Percentiles rank a stretch among this genome's conserved stretches.
These are phyloP conservation scores for Backusella tarrabulga DNA, from an alignment of 192 early-diverging fungal species.

Conservation along the genomic window DNA sequence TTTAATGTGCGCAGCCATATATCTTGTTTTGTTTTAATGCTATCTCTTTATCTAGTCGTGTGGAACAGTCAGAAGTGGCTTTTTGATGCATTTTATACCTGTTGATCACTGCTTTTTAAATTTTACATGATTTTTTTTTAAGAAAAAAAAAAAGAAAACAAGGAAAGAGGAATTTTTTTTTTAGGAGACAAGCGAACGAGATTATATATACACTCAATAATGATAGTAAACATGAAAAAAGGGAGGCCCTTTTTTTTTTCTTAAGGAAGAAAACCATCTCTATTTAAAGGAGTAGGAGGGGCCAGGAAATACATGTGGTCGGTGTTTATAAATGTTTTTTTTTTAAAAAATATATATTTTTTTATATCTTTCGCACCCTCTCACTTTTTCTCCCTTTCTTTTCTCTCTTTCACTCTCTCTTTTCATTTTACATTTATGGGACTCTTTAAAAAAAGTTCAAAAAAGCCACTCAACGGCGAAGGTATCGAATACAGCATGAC, in stretches of 20 bases:
- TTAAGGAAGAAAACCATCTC: neutral
- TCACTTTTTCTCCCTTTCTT: neutral
- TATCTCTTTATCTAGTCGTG: too few species aligned
- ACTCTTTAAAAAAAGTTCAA: slow-evolving; percentile 6
- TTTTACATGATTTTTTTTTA: neutral
- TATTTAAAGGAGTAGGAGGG: neutral
- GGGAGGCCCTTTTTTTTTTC: neutral
- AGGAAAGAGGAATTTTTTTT: neutral
- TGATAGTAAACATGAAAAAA: neutral
- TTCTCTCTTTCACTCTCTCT: neutral
- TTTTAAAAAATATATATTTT: neutral
- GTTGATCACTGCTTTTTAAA: too few species aligned
- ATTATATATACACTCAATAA: neutral
- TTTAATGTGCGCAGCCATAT: too few species aligned
- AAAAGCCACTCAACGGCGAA: neutral
- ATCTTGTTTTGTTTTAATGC: too few species aligned
- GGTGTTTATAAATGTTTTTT: neutral
- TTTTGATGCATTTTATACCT: too few species aligned
- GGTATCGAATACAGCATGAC: slow-evolving; percentile 22
- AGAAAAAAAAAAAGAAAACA: neutral
- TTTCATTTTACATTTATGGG: neutral
- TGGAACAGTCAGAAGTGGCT: too few species aligned
- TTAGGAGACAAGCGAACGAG: neutral
- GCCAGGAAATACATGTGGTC: neutral
- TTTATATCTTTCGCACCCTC: neutral